Evolutionary conservation across 2,329 filamentous ascomycete genomes (phyloP).

Genomic region (Pyrenophora graminea): DNA sequence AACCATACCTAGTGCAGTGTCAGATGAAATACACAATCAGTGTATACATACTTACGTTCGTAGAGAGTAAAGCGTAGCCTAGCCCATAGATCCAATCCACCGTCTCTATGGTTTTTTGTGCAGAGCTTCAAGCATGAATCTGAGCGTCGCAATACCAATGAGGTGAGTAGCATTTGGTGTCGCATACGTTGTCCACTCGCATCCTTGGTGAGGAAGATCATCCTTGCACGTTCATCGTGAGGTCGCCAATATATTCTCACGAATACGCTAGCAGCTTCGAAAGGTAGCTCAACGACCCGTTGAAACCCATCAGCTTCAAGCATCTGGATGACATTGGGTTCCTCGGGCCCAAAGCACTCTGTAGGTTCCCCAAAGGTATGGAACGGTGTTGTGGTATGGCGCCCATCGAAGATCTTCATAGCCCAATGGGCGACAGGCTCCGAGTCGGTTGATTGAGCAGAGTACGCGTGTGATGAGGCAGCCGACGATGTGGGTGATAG

Average conservation of each 20-base stretch:
- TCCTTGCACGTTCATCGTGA: conserved; percentile 57
- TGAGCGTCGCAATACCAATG: conserved; percentile 49
- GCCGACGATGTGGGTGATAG: conserved; percentile 51
- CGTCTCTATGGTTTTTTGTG: conserved; percentile 46
- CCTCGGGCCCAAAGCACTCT: conserved; percentile 43
- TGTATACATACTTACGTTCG: conserved; percentile 51
- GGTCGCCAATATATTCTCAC: conserved; percentile 58
- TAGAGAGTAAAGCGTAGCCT: conserved; percentile 59
- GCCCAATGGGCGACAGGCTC: conserved; percentile 49
- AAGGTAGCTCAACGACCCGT: conserved; percentile 50
- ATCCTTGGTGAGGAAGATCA: conserved; percentile 57
- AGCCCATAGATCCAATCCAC: conserved; percentile 56
- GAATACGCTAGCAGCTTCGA: conserved; percentile 53
- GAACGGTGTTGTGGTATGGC: conserved; percentile 46
- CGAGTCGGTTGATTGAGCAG: conserved; percentile 43
- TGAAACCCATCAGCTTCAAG: conserved; percentile 48
- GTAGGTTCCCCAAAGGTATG: conserved; percentile 38
- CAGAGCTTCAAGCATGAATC: conserved; percentile 49
- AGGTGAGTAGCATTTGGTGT: conserved; percentile 57
- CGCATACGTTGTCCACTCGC: conserved; percentile 46
- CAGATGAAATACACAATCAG: neutral
- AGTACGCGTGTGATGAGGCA: conserved; percentile 48
- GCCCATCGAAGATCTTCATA: conserved; percentile 50
- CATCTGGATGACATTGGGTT: conserved; percentile 40
- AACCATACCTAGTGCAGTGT: conserved; percentile 54